Base-by-base conservation (phyloP, 768 basidiomycete genomes). In the Panus rudis region DNA sequence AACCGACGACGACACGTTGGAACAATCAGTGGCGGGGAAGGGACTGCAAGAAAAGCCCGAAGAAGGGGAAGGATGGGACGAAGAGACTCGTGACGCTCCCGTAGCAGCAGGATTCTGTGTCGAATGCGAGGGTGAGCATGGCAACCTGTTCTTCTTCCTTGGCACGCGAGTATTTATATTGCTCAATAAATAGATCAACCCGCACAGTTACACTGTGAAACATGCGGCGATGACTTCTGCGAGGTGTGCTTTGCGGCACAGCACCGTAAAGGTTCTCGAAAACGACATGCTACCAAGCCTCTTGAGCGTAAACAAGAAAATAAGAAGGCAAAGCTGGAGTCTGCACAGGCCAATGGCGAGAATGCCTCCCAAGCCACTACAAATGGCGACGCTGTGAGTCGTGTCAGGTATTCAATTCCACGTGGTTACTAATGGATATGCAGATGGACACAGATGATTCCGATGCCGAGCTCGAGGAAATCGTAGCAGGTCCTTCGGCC, bases 211-310 rank as follows among this genome's bases (percentile, higher is more conserved):
- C 61, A 68, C 39, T 92, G 89, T 55, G 78, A 82, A 55, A 71
- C 73, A 10, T 92, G 89, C 58, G 64, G 56, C 3, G 89, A 91
- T 56, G 61, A 69, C 16, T 91, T 79, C 55, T 91, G 89, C 47
- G 83, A 89, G 56, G 89, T 92, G 19, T 92, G 89, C 69, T 92
- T 84, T 59, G 75, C 83, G 8, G 76, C 88, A 1, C 86, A 86
- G 56, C 89, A 92, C 60, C 69, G 88, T 37, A 92, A 91, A 53
- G 89, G 89, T 6, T 71, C 79, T 2, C 72, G 89, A 38, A 88
- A 81, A 60, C 61, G 59, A 27, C 89, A 91, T 58, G 56, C 62
- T 5, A 65, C 68, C 12, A 81, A 71, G 50, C 65, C 75, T 28
- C 52, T 87, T 25, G 49, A 55, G 11, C 50, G 48, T 12, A 31